Evolutionary conservation across 2,329 filamentous ascomycete genomes (phyloP).

Genomic region (Cercospora sojina): DNA sequence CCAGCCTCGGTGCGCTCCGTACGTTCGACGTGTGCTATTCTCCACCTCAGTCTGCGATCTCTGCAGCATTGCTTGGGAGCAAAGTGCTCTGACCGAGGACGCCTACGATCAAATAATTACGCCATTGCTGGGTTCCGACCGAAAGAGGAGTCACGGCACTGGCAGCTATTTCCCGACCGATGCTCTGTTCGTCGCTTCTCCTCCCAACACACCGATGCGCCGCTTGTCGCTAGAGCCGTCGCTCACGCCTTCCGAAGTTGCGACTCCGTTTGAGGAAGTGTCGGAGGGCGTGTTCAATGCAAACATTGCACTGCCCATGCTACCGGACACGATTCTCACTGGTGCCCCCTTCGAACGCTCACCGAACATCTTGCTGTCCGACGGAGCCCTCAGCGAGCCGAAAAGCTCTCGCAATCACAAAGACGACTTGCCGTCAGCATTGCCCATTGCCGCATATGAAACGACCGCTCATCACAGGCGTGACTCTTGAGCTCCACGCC

Average conservation of each 20-base stretch:
- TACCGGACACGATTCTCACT: not conserved
- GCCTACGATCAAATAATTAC: slow-evolving; percentile 15
- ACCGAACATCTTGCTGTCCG: not conserved
- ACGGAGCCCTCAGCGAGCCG: not conserved
- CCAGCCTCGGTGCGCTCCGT: slow-evolving; percentile 4
- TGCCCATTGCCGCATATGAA: not conserved
- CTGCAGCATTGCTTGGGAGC: slow-evolving; percentile 17
- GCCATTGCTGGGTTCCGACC: slow-evolving; percentile 7
- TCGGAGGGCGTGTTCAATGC: slow-evolving; percentile 8
- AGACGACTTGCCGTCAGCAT: not conserved
- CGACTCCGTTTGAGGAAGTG: slow-evolving; percentile 1
- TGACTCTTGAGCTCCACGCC: not conserved
- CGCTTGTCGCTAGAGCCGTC: not conserved
- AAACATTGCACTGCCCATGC: slow-evolving; percentile 13
- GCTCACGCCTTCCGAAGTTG: not conserved
- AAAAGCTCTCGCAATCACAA: not conserved
- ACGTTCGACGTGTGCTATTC: slow-evolving; percentile 10
- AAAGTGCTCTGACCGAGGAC: slow-evolving; percentile 14
- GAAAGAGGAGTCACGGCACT: not conserved
- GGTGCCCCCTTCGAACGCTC: not conserved
- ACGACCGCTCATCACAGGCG: not conserved
- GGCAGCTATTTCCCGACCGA: slow-evolving; percentile 11
- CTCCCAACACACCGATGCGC: not conserved
- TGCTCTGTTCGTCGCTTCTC: slow-evolving; percentile 1
- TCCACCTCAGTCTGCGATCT: slow-evolving; percentile 22